Evolutionary conservation across 192 early-diverging fungal species (phyloP).

Genomic region (Podila clonocystis): DNA sequence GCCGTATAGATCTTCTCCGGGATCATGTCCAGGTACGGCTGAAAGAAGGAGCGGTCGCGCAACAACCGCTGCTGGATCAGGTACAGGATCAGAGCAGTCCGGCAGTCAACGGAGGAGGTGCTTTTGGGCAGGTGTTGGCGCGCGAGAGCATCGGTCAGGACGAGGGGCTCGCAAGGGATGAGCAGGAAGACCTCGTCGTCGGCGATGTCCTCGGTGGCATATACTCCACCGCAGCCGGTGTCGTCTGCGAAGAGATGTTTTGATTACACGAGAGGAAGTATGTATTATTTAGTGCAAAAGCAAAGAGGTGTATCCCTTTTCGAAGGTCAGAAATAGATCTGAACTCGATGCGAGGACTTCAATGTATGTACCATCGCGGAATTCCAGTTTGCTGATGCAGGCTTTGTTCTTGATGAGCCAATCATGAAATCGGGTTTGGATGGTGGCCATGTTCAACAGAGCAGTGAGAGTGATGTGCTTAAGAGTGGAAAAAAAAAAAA

Average conservation of each 20-base stretch:
- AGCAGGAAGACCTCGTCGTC: slow-evolving; percentile 57
- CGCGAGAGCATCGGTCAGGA: slow-evolving; percentile 32
- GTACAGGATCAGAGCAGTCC: slow-evolving; percentile 60
- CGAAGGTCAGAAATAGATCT: not conserved
- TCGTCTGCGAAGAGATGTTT: slow-evolving; percentile 10
- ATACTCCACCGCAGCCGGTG: slow-evolving; percentile 59
- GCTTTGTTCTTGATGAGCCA: slow-evolving; percentile 60
- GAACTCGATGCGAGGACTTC: no score
- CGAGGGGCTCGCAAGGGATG: slow-evolving; percentile 63
- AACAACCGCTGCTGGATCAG: slow-evolving; percentile 59
- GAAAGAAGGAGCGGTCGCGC: slow-evolving; percentile 59
- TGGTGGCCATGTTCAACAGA: not conserved
- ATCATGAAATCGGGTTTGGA: not conserved
- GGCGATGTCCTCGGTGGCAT: slow-evolving; percentile 48
- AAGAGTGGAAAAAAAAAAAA: not conserved
- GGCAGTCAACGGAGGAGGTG: slow-evolving; percentile 15
- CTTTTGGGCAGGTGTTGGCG: slow-evolving; percentile 19
- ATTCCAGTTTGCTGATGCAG: slow-evolving; percentile 38
- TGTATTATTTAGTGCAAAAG: not conserved
- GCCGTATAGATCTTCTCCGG: slow-evolving; percentile 65
- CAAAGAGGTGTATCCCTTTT: not conserved
- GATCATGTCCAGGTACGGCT: slow-evolving; percentile 69
- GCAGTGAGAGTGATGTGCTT: not conserved
- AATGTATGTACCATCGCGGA: slow-evolving; percentile 32
- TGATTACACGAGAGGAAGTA: not conserved